Base-by-base conservation (phyloP, 129 eudicot species). In the Ambrosia trifida region DNA sequence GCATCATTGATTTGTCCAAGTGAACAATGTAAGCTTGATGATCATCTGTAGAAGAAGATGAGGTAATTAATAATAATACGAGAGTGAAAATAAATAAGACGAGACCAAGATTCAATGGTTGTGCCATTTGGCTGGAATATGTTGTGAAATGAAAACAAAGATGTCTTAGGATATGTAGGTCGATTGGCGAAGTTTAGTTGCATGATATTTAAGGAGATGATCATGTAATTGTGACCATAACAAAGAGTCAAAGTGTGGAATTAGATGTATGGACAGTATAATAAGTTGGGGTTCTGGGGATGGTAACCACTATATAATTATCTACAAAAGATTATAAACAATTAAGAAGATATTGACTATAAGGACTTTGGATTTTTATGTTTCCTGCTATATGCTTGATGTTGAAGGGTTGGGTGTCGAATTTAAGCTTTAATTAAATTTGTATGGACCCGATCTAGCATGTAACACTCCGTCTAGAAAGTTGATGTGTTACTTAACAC, bases 1-100 rank as follows among this genome's bases (percentile, higher is more conserved):
- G 89, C 83, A 81, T 81, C 57, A 66, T 46, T 30, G 83, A 81
- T 72, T 81, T 85, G 74, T 81, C 85, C 85, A 85, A 74, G 47
- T 66, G 89, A 73, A 84, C 54, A 31, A 84, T 78, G 76, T 81
- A 84, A 46, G 89, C 60, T 70, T 5, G 72, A 49, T 66, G 57
- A 35, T 60, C 76, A 79, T 72, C 49, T 38, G 56, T 35, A 50
- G 87, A 60, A 66, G 82, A 66, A n/a, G 76, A 65, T 17, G 75
- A 16, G 3, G 32, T 10, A 52, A 78, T 31, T 19, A 58, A 53
- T 70, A 47, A 28, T 40, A 72, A 5, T n/a, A 33, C 32, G 46
- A 59, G 63, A 14, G 66, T 54, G 36, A 40, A 38, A 51, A 74
- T 30, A 63, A 74, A 59, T 14, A 72, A 24, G 62, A 68, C 4